phyloP scores from a whole-genome alignment of 805 yeast species.

The Diddensiella caesifluorescens region DNA sequence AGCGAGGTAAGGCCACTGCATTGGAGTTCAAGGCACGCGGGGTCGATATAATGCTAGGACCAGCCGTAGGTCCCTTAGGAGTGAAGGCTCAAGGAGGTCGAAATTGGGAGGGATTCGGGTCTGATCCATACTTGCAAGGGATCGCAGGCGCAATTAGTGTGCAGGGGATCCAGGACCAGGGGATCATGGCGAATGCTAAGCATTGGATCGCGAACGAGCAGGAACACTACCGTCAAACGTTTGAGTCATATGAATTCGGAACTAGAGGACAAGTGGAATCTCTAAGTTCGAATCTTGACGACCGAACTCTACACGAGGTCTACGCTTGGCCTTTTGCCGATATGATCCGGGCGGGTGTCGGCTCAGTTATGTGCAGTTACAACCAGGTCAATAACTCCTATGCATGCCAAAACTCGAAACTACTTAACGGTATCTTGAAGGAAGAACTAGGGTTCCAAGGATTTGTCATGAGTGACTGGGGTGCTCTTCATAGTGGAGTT shows the following conservation, averaged over 20 bases:
- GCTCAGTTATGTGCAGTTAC: slow-evolving; percentile 58
- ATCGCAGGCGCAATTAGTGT: slow-evolving; percentile 47
- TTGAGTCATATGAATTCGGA: slow-evolving; percentile 44
- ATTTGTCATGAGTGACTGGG: slow-evolving; percentile 63
- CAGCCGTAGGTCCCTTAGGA: slow-evolving; percentile 57
- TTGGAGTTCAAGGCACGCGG: slow-evolving; percentile 51
- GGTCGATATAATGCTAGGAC: slow-evolving; percentile 52
- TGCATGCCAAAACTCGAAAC: slow-evolving; percentile 54
- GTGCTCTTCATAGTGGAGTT: slow-evolving; percentile 55
- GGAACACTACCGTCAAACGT: slow-evolving; percentile 52
- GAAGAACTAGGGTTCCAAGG: slow-evolving; percentile 64
- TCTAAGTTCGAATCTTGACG: slow-evolving; percentile 52
- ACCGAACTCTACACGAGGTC: slow-evolving; percentile 55
- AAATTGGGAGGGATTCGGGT: slow-evolving; percentile 59
- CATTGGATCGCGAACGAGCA: slow-evolving; percentile 60
- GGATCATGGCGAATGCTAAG: slow-evolving; percentile 52
- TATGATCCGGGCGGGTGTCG: slow-evolving; percentile 54
- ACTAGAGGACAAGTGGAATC: slow-evolving; percentile 38
- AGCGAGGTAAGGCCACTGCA: slow-evolving; percentile 51
- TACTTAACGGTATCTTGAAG: slow-evolving; percentile 50
- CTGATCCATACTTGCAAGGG: slow-evolving; percentile 59
- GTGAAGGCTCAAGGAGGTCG: slow-evolving; percentile 59
- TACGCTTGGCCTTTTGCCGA: slow-evolving; percentile 67
- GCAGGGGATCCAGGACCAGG: slow-evolving; percentile 52
- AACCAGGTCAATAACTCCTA: slow-evolving; percentile 52